Conservation (phyloP, 176 grass and related monocot genomes). For the Sorghum bicolor region DNA sequence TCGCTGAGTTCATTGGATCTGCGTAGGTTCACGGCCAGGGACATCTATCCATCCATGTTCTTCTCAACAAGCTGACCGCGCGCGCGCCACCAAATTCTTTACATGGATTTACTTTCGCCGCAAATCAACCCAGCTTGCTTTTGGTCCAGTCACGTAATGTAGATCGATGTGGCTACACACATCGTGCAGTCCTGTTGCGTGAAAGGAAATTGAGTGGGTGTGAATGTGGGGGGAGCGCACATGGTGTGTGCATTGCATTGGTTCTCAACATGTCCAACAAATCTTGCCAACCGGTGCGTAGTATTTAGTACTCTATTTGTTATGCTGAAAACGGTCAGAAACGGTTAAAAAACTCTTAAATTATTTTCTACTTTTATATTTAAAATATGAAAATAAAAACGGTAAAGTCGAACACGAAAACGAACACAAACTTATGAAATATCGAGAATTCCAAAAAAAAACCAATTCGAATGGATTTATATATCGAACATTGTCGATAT, state of each 20-base stretch:
- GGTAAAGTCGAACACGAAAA: too few species aligned
- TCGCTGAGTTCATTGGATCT: slow-evolving; percentile 14
- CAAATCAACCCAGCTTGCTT: slow-evolving; percentile 14
- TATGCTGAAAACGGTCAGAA: too few species aligned
- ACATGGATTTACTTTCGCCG: slow-evolving; percentile 3
- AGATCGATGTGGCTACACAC: not conserved
- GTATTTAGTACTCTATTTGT: too few species aligned
- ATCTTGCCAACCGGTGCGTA: too few species aligned
- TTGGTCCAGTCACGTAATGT: not conserved
- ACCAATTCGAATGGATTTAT: too few species aligned
- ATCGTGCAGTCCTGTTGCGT: not conserved
- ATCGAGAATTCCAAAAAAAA: too few species aligned
- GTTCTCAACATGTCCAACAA: not conserved
- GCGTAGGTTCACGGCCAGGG: not conserved
- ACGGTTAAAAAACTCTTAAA: too few species aligned
- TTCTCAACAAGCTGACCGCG: not conserved
- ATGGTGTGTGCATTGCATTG: not conserved
- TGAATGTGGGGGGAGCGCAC: not conserved
- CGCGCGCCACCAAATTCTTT: not conserved
- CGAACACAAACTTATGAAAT: too few species aligned
- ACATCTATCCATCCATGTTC: not conserved
- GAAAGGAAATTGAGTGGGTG: not conserved
- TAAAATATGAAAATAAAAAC: too few species aligned
- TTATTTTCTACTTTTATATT: too few species aligned
- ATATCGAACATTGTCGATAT: too few species aligned